Evolutionary conservation across 2,329 filamentous ascomycete species (phyloP), one percentile per base, ranked within the genome.

Genomic region (Hypoxylon sp.): DNA sequence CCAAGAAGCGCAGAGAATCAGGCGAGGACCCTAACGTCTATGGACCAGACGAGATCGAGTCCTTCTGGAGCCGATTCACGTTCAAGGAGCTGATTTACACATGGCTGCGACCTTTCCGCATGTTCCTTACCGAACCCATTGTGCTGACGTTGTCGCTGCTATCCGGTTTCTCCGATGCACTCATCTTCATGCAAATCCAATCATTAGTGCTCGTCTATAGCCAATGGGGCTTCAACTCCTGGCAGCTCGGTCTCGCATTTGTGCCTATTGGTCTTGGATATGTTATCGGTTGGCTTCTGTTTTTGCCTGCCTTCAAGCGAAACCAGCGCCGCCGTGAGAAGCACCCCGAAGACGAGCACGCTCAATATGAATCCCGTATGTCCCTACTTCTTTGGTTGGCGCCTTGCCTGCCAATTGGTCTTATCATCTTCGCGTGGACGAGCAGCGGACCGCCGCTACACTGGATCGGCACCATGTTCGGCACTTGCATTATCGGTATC

Each of bases 21-120:
- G 89, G 89, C 38, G 79, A 86, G 71, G 81, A 85, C 34, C 82
- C 84, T 52, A 89, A 92, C 70, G 77, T 93, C 69, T 93, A 88
- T 73, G 92, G 93, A 0, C 91, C 91, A 0, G 89, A 91, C 65
- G 93, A 96, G 79, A 84, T 93, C 10, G 82, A 87, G 10, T 74
- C 76, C 2, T 73, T 78, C 63, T 78, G 79, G 13, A 82, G 64
- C 9, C 73, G 77, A 14, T 76, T 79, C 60, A 76, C 74, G 14
- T 57, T 83, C 57, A 81, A 80, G 69, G 81, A 86, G 66, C 78
- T 83, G 48, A 69, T 77, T 11, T 79, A 81, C 28, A 87, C 88
- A 61, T 89, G 87, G 86, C 77, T 84, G 43, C 85, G 88, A 6
- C 88, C 89, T 0, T 91, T 90, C 77, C 82, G 83, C 70, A 89